A percentile compares a stretch with the other conserved stretches of the same genome.
These are phyloP conservation scores for Solanum hybrid DNA, from an alignment of 305 asterid species.

Conservation along the genomic window DNA sequence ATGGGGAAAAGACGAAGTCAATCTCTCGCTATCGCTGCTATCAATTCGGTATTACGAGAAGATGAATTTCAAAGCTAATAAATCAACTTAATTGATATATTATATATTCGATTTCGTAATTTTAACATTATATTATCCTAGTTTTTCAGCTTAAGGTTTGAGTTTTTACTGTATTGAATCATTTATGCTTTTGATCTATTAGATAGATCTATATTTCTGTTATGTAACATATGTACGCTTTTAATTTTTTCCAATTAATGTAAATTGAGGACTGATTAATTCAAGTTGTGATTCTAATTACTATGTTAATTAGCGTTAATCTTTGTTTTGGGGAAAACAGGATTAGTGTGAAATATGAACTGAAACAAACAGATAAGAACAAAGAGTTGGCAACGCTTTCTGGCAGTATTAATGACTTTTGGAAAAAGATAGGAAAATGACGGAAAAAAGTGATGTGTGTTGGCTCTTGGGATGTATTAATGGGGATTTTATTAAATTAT, in stretches of 20 bases:
- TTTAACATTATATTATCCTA: not conserved
- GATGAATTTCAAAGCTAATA: constrained; percentile 61
- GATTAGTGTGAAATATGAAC: not conserved
- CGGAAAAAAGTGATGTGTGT: not conserved
- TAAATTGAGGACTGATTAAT: not conserved
- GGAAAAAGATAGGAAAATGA: not conserved
- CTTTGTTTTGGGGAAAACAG: not conserved
- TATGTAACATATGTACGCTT: constrained; percentile 1
- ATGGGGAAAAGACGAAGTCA: constrained; percentile 95
- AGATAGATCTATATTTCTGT: not conserved
- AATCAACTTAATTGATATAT: constrained; percentile 19
- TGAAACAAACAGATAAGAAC: constrained; percentile 3
- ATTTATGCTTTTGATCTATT: not conserved
- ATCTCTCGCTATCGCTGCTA: constrained; percentile 74
- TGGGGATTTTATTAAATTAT: not conserved
- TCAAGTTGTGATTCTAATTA: not conserved
- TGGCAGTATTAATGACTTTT: not conserved
- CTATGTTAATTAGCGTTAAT: not conserved
- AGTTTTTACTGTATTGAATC: not conserved
- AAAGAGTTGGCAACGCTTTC: not conserved
- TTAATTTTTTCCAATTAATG: not conserved
- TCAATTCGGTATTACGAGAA: constrained; percentile 83
- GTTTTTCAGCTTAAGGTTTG: not conserved
- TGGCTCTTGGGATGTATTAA: not conserved
- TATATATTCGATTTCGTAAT: constrained; percentile 3